Evolutionary conservation across 352 stramenopile genomes (phyloP), one percentile per base, ranked within the genome.

Genomic region (Pythium aquatile): DNA sequence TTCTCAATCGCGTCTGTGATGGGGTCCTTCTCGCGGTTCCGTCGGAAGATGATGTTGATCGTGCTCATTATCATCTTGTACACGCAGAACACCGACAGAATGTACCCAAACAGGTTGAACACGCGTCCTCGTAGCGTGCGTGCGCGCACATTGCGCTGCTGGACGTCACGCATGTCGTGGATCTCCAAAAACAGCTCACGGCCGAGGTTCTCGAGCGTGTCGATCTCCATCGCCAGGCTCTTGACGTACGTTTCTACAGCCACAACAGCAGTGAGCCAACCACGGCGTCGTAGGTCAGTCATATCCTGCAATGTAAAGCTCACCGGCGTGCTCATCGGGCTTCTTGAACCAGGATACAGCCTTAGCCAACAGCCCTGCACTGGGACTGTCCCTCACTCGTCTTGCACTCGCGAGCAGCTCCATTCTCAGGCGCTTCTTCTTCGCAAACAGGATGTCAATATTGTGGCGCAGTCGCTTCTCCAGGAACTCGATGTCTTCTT

Each of bases 11-110:
- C 80, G 58, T 88, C 75, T 0, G 85, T 93, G 69, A 94, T 94
- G 55, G 85, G 85, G 26, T 94, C 85, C 62, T 91, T 94, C 46
- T 94, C 85, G 37, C 85, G 81, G 58, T 89, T 91, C 29, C 83
- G 73, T 26, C 78, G 75, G 48, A 94, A 93, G 7, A 90, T 75
- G 33, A 92, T 83, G 63, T 94, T 94, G 30, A 90, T 65, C 0
- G 82, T 93, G 72, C 83, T 92, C 83, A 92, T 93, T 35, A 90
- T 55, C 85, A 92, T 94, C 58, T 94, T 94, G 77, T 94, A 94
- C 51, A 94, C 70, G 48, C 85, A 94, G 55, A 94, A 92, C 9
- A 63, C 80, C 48, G 81, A 92, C 53, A 94, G 73, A 16, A 87
- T 66, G 61, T 92, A 92, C 24, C 83, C 85, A 39, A 92, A 91